Base-by-base conservation (phyloP, 116 monocot genomes). In the Thalassia testudinum region DNA sequence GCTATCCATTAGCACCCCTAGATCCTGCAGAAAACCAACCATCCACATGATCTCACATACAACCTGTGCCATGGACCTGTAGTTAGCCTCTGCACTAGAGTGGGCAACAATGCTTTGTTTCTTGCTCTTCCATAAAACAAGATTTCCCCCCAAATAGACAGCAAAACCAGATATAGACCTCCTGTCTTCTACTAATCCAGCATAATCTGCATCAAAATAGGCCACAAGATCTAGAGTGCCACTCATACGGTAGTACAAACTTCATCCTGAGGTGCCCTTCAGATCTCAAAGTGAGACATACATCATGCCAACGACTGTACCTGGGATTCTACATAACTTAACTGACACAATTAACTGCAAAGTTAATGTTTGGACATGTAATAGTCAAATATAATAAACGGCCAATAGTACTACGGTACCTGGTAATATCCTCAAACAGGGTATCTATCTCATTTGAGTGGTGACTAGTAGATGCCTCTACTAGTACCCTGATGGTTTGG, bases 81-180 rank as follows among this genome's bases (percentile, higher is more conserved):
- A 37, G 19, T 60, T 47, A 26, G 27, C 27, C 17, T 28, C 59
- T 17, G 25, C 43, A 60, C 47, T 27, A 1, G 59, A 60, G 12
- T 18, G 1, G 0, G 47, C 0, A 0, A 24, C 24, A 5, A 58
- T 42, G 17, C 14, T n/a, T 20, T 58, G 42, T 43, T 58, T 43
- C 24, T 24, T 58, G 25, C 43, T 58, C 16, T 6, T 24, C 47
- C 59, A 47, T 0, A 26, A 27, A n/a, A 60, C 20, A 12, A 47
- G 18, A 29, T 44, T 47, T 8, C 27, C 47, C 17, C 44, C 47
- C 7, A 60, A 14, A 60, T 34, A 47, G 5, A 1, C 20, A 29
- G 12, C 44, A 47, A 27, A 42, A 52, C 37, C 24, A 7, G 52
- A 38, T 0, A 25, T 62, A 17, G 52, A 62, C 4, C 42, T 15